Evolutionary conservation across 1,284 basidiomycete species (phyloP), one percentile per base, ranked within the genome.

Genomic region (Ustilago bromivora): DNA sequence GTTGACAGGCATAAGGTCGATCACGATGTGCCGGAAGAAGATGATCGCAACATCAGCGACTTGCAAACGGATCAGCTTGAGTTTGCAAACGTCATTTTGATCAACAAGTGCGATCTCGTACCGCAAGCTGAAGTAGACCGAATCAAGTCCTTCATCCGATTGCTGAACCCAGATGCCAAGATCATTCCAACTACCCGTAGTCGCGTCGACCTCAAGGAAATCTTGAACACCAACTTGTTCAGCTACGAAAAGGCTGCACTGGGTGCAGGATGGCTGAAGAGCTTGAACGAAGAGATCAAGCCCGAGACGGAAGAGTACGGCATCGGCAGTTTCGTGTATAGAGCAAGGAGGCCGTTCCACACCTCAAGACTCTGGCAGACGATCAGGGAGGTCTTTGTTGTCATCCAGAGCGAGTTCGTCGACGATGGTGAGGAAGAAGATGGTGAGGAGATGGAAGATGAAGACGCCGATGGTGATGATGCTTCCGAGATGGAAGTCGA

Each of bases 41-140:
- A 89, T 77, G 88, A 88, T 75, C 80, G 88, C 31, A 88, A 88
- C 73, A 87, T 89, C 64, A 85, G 85, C 11, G 88, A 89, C 68
- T 82, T 89, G 64, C 82, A 88, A 64, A 86, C 78, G 5, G 80
- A 84, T 66, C 78, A 84, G 66, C 69, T 89, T 71, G 88, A 89
- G 63, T 89, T 89, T 56, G 87, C 87, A 51, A 85, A 88, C 77
- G 86, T 87, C 41, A 84, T 89, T 65, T 74, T 88, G 35, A 76
- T 89, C 68, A 89, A 88, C 82, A 88, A 88, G 73, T 82, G 77
- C 57, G 87, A 87, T 67, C 71, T 88, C 38, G 87, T 88, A 52
- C 53, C 65, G 12, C 55, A 64, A 23, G 76, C 78, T 2, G 82
- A 87, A 34, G 65, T 88, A 17, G 81, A 79, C 4, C 81, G 81